A percentile compares a stretch with the other conserved stretches of the same genome.
These are phyloP conservation scores for Gentiana dahurica DNA, from an alignment of 257 asterid species.

Conservation along the genomic window DNA sequence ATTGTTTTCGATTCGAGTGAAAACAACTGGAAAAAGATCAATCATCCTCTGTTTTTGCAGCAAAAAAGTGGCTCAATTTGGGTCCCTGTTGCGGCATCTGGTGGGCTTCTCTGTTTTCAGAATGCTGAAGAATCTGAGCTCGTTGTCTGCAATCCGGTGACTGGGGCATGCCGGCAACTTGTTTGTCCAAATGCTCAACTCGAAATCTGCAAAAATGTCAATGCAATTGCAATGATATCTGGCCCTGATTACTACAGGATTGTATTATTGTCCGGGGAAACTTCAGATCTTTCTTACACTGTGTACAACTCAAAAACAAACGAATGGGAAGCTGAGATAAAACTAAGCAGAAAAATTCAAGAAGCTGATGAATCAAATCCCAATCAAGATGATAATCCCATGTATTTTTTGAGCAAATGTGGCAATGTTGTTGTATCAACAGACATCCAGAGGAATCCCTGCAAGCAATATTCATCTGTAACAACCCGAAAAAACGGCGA, in stretches of 20 bases:
- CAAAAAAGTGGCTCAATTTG: conserved; percentile 13
- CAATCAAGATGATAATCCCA: conserved; percentile 19
- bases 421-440: conserved; percentile 70
- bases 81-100: conserved; percentile 73
- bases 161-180: conserved; percentile 24
- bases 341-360: conserved; percentile 19
- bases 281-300: conserved; percentile 35
- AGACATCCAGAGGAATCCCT: conserved; percentile 58
- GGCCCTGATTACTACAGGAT: conserved; percentile 28
- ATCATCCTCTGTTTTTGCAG: conserved; percentile 9
- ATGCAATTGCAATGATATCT: conserved; percentile 54
- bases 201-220: conserved; percentile 17
- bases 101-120: conserved; percentile 58
- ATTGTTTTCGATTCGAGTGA: conserved; percentile 53
- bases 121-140: conserved; percentile 17
- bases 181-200: conserved; percentile 5
- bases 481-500: conserved; percentile 24
- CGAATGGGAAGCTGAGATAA: conserved; percentile 37
- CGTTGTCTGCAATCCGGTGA: conserved; percentile 48
- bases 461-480: conserved; percentile 64
- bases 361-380: conserved; percentile 5
- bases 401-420: conserved; percentile 66
- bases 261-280: conserved; percentile 37
- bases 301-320: conserved; percentile 27
- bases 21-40: conserved; percentile 48